phyloP scores from a whole-genome alignment of 305 asterid genomes.

The Fraxinus ornus region DNA sequence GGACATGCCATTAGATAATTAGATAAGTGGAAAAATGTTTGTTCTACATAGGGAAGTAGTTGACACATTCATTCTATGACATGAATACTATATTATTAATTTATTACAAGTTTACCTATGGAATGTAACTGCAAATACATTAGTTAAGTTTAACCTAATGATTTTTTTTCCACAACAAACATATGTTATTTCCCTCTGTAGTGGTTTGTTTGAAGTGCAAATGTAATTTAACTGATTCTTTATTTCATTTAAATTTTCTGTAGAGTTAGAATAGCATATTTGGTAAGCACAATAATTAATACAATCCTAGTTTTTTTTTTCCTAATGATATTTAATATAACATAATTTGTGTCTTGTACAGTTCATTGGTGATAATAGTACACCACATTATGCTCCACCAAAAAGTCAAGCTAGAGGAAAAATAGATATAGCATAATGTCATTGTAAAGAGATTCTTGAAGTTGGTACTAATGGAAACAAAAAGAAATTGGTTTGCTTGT shows the following conservation, averaged over 20 bases:
- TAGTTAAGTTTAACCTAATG: not conserved
- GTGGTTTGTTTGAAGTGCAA: not conserved
- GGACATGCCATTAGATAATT: not conserved
- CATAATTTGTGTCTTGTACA: too few species aligned
- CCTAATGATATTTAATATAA: not conserved
- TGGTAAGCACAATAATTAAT: too few species aligned
- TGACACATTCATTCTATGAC: not conserved
- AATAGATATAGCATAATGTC: too few species aligned
- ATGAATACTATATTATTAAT: too few species aligned
- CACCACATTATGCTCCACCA: too few species aligned
- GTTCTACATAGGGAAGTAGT: not conserved
- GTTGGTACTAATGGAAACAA: too few species aligned
- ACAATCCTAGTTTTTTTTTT: too few species aligned
- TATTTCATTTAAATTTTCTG: conserved; percentile 22
- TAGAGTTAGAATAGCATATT: conserved; percentile 57
- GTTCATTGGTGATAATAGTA: conserved; percentile 30
- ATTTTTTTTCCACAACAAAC: not conserved
- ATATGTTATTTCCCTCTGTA: not conserved
- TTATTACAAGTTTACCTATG: not conserved
- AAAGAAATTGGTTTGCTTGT: too few species aligned
- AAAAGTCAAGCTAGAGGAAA: too few species aligned
- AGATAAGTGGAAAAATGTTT: not conserved
- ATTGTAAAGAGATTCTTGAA: too few species aligned
- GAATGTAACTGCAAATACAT: not conserved
- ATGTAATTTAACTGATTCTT: conserved; percentile 2